Evolutionary conservation across 1,139 yeast species (phyloP).

Genomic region (Nakaseomyces kungkrabaensis): DNA sequence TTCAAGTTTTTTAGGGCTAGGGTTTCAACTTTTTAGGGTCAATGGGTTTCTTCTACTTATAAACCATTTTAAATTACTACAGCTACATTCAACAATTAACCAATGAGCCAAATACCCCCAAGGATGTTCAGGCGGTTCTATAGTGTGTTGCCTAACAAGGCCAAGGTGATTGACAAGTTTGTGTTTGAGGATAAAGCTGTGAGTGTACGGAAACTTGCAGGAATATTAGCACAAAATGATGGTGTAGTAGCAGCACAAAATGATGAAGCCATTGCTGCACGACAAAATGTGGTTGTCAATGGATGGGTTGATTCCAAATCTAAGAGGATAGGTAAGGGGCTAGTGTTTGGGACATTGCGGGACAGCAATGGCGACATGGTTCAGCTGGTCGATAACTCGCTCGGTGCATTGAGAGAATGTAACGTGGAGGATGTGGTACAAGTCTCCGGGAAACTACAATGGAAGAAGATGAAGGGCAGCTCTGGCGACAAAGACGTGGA

Average conservation of each 20-base stretch:
- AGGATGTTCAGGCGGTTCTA: neutral
- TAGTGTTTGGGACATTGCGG: slow-evolving; percentile 62
- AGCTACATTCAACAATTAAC: too few relatives aligned
- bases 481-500: slow-evolving; percentile 37
- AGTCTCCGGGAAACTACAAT: slow-evolving; percentile 44
- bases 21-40: too few relatives aligned
- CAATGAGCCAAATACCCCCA: too few relatives aligned
- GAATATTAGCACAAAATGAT: too few relatives aligned
- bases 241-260: too few relatives aligned
- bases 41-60: too few relatives aligned
- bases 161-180: neutral
- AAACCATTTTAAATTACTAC: too few relatives aligned
- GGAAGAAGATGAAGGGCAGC: slow-evolving; percentile 12
- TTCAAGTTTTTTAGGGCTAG: too few relatives aligned
- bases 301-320: slow-evolving; percentile 84
- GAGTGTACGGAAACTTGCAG: neutral
- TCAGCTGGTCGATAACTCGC: slow-evolving; percentile 47
- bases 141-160: neutral
- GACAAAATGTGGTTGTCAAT: slow-evolving; percentile 35
- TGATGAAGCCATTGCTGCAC: too few relatives aligned
- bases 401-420: slow-evolving; percentile 35
- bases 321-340: slow-evolving; percentile 44
- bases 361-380: slow-evolving; percentile 59
- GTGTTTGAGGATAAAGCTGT: neutral
- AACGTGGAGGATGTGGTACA: slow-evolving; percentile 72